phyloP scores from a whole-genome alignment of 2,329 filamentous ascomycete species.

The Fusarium napiforme region DNA sequence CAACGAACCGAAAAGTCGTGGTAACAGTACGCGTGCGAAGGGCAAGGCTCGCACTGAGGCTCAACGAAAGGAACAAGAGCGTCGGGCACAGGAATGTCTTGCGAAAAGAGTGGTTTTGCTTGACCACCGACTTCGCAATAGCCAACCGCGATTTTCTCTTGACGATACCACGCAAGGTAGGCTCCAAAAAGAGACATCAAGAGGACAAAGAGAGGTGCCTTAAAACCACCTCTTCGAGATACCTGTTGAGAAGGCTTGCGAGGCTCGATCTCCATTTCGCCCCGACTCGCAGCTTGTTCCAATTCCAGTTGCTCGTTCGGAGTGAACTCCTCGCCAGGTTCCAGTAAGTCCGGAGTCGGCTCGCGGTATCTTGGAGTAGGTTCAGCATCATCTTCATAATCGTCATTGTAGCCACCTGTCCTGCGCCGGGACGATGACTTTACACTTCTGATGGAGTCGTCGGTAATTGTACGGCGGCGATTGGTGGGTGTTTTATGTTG shows the following conservation, averaged over 20 bases:
- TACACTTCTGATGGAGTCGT: conserved; percentile 55
- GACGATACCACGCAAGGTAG: conserved; percentile 85
- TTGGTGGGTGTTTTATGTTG: conserved; percentile 59
- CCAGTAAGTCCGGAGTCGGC: conserved; percentile 57
- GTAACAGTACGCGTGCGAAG: conserved; percentile 89
- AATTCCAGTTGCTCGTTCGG: conserved; percentile 88
- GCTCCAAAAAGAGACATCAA: conserved; percentile 75
- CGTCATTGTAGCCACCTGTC: conserved; percentile 51
- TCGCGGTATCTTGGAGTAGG: conserved; percentile 42
- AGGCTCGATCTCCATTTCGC: conserved; percentile 58
- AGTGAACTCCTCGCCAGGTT: conserved; percentile 91
- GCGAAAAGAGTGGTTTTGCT: conserved; percentile 61
- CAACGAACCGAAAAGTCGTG: conserved; percentile 80
- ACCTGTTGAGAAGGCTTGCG: conserved; percentile 53
- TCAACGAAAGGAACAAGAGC: conserved; percentile 75
- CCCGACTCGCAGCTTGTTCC: conserved; percentile 71
- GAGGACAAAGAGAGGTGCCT: conserved; percentile 76
- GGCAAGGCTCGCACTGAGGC: conserved; percentile 90
- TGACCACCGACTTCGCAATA: conserved; percentile 88
- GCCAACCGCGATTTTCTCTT: conserved; percentile 95
- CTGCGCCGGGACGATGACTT: conserved; percentile 57
- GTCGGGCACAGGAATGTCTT: conserved; percentile 71
- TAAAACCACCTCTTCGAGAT: conserved; percentile 59
- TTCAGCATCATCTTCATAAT: conserved; percentile 51
- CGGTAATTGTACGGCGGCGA: conserved; percentile 61